Base-by-base conservation (phyloP, 768 basidiomycete species). In the Phanerodontia chrysosporium region DNA sequence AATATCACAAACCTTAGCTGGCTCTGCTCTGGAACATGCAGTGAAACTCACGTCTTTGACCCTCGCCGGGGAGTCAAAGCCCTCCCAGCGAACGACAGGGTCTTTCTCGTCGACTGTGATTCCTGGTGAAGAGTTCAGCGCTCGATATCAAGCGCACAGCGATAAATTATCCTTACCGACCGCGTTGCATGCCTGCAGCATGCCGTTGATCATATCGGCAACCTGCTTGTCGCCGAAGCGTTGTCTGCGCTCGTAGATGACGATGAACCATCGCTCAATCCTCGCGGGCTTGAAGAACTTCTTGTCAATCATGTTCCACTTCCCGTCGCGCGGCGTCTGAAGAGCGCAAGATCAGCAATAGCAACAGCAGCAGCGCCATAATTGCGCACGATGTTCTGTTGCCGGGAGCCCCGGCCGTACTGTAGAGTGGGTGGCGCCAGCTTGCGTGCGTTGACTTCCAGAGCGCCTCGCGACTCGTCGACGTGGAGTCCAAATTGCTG, bases 231-330 rank as follows among this genome's bases (percentile, higher is more conserved):
- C 70, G 44, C 68, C 71, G 69, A 92, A 90, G 18, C 87, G 81
- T 27, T 73, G 68, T 28, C 80, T 73, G 21, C 80, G 77, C 69
- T 92, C 90, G 62, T 85, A 92, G 25, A 90, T 65, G 7, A 88
- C 78, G 3, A 92, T 73, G 29, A 79, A 77, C 86, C 88, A 91
- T 18, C 78, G 74, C 0, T 74, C 68, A 55, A 92, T 81, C 12
- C 61, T 65, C 1, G 67, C 78, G 0, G 88, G 81, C 57, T 72
- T 75, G 72, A 76, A 87, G 72, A 92, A 90, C 29, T 78, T 77
- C 62, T 88, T 89, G 63, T 89, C 86, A 1, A 89, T 77, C 90
- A 92, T 89, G 58, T 92, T 92, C 90, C 90, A 92, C 0, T 83
- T 72, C 4, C 90, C 90, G 55, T 90, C 83, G 6, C 69, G 74